Evolutionary conservation across 176 grass and related monocot genomes (phyloP).

Genomic region (Aechmea fasciata): DNA sequence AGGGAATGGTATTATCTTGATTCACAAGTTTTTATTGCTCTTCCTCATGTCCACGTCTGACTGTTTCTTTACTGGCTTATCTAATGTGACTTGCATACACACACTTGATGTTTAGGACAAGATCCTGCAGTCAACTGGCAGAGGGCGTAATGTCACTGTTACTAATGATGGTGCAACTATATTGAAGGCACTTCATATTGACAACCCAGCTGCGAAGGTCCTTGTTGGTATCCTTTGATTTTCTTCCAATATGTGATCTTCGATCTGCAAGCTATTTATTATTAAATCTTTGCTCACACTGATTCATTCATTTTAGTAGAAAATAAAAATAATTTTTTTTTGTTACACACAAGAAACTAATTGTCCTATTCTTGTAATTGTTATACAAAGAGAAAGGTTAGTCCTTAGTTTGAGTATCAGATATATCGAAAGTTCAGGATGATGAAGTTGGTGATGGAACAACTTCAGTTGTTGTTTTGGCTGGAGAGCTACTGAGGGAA

Average conservation of each 20-base stretch:
- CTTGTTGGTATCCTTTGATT: conserved; percentile 90
- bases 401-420: conserved; percentile 45
- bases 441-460: conserved; percentile 97
- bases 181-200: conserved; percentile 92
- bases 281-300: background rate
- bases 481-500: conserved; percentile 83
- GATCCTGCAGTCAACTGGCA: conserved; percentile 87
- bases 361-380: background rate
- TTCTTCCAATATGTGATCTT: background rate
- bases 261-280: background rate
- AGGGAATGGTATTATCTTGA: conserved; percentile 67
- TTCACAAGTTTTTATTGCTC: background rate
- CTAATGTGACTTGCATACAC: background rate
- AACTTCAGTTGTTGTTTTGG: conserved; percentile 92
- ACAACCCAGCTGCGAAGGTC: conserved; percentile 90
- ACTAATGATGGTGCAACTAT: conserved; percentile 98
- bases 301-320: background rate
- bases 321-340: conserved; percentile 8
- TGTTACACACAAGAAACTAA: background rate
- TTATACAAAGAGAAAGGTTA: conserved; percentile 1
- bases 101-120: conserved; percentile 51
- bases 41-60: background rate
- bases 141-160: conserved; percentile 67
- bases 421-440: conserved; percentile 99
- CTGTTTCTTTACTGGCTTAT: background rate